Evolutionary conservation across 1,284 basidiomycete species (phyloP).

Genomic region (Trametes versicolor): DNA sequence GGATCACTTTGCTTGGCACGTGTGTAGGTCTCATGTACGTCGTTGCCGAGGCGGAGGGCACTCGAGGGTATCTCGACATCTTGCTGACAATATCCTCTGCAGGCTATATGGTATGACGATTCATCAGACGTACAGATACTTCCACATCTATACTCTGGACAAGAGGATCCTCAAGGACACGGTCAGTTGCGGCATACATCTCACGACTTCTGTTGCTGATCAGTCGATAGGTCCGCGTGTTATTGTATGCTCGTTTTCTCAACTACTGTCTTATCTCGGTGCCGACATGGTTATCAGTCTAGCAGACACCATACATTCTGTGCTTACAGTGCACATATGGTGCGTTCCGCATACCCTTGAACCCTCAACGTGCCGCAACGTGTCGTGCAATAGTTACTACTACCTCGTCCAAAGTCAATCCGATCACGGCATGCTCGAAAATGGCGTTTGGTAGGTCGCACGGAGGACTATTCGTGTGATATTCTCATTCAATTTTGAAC

Average conservation of each 20-base stretch:
- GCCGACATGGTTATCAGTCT: no score
- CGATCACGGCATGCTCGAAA: neutral
- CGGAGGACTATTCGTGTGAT: neutral
- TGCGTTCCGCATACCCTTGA: neutral
- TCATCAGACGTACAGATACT: slow-evolving; percentile 1
- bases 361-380: no score
- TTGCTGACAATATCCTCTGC: no score
- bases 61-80: no score
- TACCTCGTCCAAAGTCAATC: neutral
- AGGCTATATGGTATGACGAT: slow-evolving; percentile 3
- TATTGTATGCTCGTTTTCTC: no score
- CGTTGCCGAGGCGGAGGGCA: neutral
- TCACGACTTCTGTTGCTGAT: no score
- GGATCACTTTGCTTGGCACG: neutral
- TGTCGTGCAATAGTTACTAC: slow-evolving; percentile 5
- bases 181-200: no score
- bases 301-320: no score
- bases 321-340: neutral
- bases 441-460: slow-evolving; percentile 4
- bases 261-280: no score
- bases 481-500: neutral
- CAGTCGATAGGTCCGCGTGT: no score
- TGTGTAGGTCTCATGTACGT: slow-evolving; percentile 12
- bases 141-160: neutral
- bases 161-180: neutral